Evolutionary conservation across 164 flowering plant species (phyloP).

Genomic region (Stephania yunnanensis): DNA sequence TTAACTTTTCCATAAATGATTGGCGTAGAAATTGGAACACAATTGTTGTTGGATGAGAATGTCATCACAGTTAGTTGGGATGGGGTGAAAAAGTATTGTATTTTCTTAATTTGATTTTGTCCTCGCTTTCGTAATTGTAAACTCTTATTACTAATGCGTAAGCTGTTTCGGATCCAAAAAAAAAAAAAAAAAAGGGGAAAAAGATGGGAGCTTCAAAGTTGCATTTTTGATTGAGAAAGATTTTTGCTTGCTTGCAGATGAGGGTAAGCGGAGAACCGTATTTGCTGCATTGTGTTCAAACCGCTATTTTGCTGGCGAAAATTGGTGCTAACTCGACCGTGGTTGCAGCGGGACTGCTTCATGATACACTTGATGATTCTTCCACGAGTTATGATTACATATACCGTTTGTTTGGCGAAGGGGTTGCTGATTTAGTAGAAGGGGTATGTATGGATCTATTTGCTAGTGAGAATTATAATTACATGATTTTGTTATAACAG

Average conservation of each 20-base stretch:
- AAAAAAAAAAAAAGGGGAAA: too few relatives aligned
- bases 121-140: too few relatives aligned
- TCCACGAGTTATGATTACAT: constrained; percentile 57
- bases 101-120: too few relatives aligned
- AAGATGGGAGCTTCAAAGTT: background rate
- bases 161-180: too few relatives aligned
- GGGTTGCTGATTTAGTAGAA: constrained; percentile 86
- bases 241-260: constrained; percentile 39
- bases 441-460: constrained; percentile 52
- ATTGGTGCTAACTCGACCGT: constrained; percentile 87
- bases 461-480: background rate
- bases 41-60: too few relatives aligned
- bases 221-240: constrained; percentile 1
- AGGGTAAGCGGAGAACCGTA: constrained; percentile 95
- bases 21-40: too few relatives aligned
- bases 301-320: constrained; percentile 67
- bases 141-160: too few relatives aligned
- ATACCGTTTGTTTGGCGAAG: constrained; percentile 55
- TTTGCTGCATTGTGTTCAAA: constrained; percentile 92
- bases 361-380: constrained; percentile 90
- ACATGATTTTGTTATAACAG: background rate
- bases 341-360: constrained; percentile 93
- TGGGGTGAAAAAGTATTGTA: too few relatives aligned
- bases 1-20: too few relatives aligned
- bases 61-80: too few relatives aligned